Base-by-base conservation (phyloP, 1,139 yeast genomes). In the Magnusiomyces magnusii region DNA sequence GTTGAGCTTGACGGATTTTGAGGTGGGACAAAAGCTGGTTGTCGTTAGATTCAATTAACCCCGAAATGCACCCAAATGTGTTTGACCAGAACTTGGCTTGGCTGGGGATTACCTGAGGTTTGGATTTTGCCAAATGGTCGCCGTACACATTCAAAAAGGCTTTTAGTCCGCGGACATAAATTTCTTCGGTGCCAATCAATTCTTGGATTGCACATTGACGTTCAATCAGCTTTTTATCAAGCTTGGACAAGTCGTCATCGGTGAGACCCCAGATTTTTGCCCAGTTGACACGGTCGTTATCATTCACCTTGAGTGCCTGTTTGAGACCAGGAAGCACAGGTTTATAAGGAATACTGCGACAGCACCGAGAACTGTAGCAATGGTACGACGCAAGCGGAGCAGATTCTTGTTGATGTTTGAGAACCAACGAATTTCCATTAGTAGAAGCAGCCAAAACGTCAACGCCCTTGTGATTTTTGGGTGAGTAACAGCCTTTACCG, bases 191-290 rank as follows among this genome's bases (percentile, higher is more conserved):
- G 59, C 85, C 78, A 42, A 90, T 81, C 54, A 89, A 73, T 68
- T 90, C 96, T 71, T 87, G 92, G 3, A 89, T 80, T 56, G 85
- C 83, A 57, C 89, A 86, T 69, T 90, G 96, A 47, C 85, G 78
- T 67, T 83, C 84, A 13, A 86, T 77, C 56, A 83, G 81, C 13
- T 74, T 74, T 34, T 80, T 81, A 60, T 82, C 86, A 17, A 84
- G 75, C 47, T 78, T 80, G 15, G 78, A 73, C 42, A 87, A 68
- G 56, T 83, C 86, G 23, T 80, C 84, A 2, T 81, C 80, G 21
- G 57, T 19, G 24, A 60, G 23, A 1, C 56, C 79, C 92, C 95
- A 88, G 68, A 84, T 88, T 15, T 84, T 79, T 0, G 87, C 85
- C 96, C 96, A 88, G 65, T 86, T 86, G 3, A 62, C 60, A 49